Base-by-base conservation (phyloP, 192 early-diverging fungal species). In the Phlyctochytrium arcticum region DNA sequence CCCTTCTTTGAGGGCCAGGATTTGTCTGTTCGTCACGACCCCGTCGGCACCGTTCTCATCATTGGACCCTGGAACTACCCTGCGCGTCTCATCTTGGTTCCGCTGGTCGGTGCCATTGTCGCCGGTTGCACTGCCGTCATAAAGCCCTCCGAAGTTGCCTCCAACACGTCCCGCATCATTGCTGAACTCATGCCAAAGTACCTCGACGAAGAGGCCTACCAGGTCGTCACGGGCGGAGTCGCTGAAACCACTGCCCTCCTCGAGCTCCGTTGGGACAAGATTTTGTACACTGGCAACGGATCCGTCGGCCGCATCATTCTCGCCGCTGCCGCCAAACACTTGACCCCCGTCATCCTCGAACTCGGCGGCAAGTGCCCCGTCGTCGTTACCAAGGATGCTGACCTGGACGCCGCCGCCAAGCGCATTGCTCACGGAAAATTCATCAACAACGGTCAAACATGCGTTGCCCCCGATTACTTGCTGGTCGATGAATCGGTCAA, bases 271-370 rank as follows among this genome's bases (percentile, higher is more conserved):
- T 96, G 92, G 58, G 92, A 98, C 73, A 87, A 93, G 70, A 94
- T 92, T 62, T 91, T 92, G 60, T 98, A 92, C 75, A 98, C 96
- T 0, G 96, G 96, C 54, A 89, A 81, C 67, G 83, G 84, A 7
- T 36, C 54, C n/a, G 88, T 98, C 29, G 96, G 88, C 35, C 87
- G 84, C 59, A 82, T 94, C 34, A 80, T 96, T 24, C 89, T 91
- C 79, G 39, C 65, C 3, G 93, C 93, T 21, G 94, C 93, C 26
- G 88, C 90, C 19, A 88, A 95, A 70, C 75, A 92, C 51, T 79
- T 95, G 37, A 90, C 93, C 2, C 87, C 89, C 24, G 89, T 93
- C 4, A 87, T 91, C 36, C 83, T 98, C 36, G 96, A 96, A 76
- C 85, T 98, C 27, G 96, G 96, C 50, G 96, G 96, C 19, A 98